phyloP scores from a whole-genome alignment of 208 protist species.

The Crithidia sp. region DNA sequence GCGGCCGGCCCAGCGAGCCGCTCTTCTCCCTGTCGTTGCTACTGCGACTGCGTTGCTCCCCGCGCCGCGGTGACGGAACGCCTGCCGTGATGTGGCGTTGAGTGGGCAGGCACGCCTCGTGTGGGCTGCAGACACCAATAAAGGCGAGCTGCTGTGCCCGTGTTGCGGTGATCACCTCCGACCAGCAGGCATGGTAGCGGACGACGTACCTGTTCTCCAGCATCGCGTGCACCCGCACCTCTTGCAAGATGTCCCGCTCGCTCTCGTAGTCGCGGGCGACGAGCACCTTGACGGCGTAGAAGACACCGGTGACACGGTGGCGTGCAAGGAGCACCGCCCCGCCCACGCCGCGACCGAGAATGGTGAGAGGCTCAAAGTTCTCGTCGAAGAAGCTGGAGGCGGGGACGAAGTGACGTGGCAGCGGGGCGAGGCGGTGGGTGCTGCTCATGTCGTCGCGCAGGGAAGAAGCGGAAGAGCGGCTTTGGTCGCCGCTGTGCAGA shows the following conservation, averaged over 20 bases:
- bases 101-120: constrained; percentile 33
- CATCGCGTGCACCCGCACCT: constrained; percentile 76
- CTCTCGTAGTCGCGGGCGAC: constrained; percentile 67
- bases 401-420: constrained; percentile 14
- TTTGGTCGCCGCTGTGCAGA: background rate
- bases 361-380: constrained; percentile 75
- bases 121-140: constrained; percentile 55
- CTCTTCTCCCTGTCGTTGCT: background rate
- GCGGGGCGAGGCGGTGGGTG: constrained; percentile 28
- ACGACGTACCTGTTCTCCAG: constrained; percentile 67
- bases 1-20: background rate
- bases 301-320: constrained; percentile 75
- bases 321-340: constrained; percentile 79
- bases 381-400: constrained; percentile 84
- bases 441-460: constrained; percentile 7
- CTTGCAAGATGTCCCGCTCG: constrained; percentile 69
- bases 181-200: constrained; percentile 85
- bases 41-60: background rate
- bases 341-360: constrained; percentile 74
- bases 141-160: constrained; percentile 75
- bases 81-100: background rate
- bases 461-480: constrained; percentile 13
- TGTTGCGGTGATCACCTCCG: constrained; percentile 70
- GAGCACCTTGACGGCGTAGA: constrained; percentile 90
- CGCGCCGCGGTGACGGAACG: background rate